These are phyloP conservation scores for Fusarium xyrophilum DNA, from an alignment of 2,329 filamentous ascomycete species.

Conservation along the genomic window DNA sequence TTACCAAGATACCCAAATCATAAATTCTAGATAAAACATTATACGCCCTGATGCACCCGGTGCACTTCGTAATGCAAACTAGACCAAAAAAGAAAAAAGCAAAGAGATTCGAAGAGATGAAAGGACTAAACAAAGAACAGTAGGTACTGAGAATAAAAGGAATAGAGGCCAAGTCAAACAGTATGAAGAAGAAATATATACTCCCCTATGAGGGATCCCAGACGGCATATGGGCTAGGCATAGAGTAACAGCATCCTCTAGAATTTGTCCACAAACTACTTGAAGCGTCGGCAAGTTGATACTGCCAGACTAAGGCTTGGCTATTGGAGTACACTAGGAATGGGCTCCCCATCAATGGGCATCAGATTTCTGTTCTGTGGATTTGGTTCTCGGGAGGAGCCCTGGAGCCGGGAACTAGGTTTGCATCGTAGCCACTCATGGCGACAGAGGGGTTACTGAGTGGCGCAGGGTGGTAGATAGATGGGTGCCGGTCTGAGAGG, in stretches of 20 bases:
- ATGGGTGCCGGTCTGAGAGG: constrained; percentile 55
- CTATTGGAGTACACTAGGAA: neutral
- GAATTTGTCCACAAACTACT: neutral
- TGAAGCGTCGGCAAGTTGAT: neutral
- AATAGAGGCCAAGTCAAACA: neutral
- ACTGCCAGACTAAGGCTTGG: neutral
- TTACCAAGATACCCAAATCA: constrained; percentile 15
- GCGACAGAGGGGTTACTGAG: constrained; percentile 43
- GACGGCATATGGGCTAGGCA: neutral
- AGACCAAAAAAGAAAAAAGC: neutral
- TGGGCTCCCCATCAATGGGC: neutral
- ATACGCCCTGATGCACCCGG: constrained; percentile 27
- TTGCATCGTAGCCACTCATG: constrained; percentile 13
- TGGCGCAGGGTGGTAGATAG: constrained; percentile 59
- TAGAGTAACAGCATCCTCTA: neutral
- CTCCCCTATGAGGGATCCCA: neutral
- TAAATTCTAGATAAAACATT: constrained; percentile 15
- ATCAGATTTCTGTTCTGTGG: neutral
- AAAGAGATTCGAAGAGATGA: neutral
- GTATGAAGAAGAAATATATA: neutral
- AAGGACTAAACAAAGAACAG: neutral
- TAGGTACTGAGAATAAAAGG: neutral
- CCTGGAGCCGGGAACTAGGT: constrained; percentile 4
- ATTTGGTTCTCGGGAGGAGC: constrained; percentile 8
- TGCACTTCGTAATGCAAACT: constrained; percentile 3